Evolutionary conservation across 805 yeast genomes (phyloP).

Genomic region (Saccharomycopsis fodiens): DNA sequence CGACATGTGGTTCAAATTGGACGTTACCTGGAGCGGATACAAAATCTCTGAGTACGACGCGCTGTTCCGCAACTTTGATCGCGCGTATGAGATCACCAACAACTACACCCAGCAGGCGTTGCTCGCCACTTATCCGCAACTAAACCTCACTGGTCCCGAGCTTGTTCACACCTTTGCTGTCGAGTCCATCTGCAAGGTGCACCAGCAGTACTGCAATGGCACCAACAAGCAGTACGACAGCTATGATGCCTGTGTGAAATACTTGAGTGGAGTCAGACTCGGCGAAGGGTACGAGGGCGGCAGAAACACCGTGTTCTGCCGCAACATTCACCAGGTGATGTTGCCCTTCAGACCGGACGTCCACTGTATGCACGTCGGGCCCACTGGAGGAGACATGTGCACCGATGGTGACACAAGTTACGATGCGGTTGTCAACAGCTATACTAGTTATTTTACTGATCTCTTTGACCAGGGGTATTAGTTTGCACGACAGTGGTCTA

Average conservation of each 20-base stretch:
- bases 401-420: slow-evolving; percentile 21
- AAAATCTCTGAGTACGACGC: slow-evolving; percentile 22
- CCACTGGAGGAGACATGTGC: slow-evolving; percentile 26
- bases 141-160: slow-evolving; percentile 4
- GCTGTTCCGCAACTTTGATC: slow-evolving; percentile 21
- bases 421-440: slow-evolving; percentile 4
- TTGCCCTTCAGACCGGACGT: slow-evolving; percentile 22
- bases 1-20: slow-evolving; percentile 16
- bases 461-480: too few species aligned
- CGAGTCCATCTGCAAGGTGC: slow-evolving; percentile 23
- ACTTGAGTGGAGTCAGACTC: slow-evolving; percentile 16
- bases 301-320: slow-evolving; percentile 24
- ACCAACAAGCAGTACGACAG: slow-evolving; percentile 21
- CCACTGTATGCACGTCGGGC: slow-evolving; percentile 25
- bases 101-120: slow-evolving; percentile 2
- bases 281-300: slow-evolving; percentile 25
- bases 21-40: slow-evolving; percentile 12
- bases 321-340: slow-evolving; percentile 25
- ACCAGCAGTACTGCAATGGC: slow-evolving; percentile 22
- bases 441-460: slow-evolving; percentile 9
- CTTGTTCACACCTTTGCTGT: slow-evolving; percentile 14
- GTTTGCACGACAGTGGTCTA: too few species aligned
- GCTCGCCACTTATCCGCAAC: slow-evolving; percentile 6
- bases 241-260: slow-evolving; percentile 19
- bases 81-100: slow-evolving; percentile 17